phyloP scores from a whole-genome alignment of 2,329 filamentous ascomycete genomes.

The Xylaria sp. region DNA sequence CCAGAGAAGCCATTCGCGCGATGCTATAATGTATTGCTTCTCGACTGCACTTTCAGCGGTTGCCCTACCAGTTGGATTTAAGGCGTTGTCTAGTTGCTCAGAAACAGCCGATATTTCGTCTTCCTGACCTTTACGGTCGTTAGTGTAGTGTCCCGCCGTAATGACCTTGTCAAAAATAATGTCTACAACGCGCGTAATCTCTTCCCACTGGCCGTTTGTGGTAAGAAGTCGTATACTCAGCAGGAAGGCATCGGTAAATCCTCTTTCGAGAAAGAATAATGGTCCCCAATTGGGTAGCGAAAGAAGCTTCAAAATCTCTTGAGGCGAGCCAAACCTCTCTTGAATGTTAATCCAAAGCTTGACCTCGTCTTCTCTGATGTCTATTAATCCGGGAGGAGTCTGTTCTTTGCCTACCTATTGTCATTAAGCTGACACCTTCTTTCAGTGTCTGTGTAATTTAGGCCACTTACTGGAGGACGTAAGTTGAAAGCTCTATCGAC shows the following conservation, averaged over 20 bases:
- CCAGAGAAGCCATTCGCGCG: slow-evolving; percentile 23
- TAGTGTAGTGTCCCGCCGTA: slow-evolving; percentile 29
- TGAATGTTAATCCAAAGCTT: slow-evolving; percentile 45
- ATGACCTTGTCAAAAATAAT: slow-evolving; percentile 42
- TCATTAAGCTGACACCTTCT: slow-evolving; percentile 1
- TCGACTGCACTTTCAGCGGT: not conserved
- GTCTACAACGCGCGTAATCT: slow-evolving; percentile 37
- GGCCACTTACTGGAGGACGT: slow-evolving; percentile 28
- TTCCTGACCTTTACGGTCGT: not conserved
- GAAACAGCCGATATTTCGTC: not conserved
- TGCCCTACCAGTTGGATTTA: not conserved
- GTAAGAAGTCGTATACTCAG: slow-evolving; percentile 37
- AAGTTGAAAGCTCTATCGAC: slow-evolving; percentile 44
- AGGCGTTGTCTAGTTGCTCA: not conserved
- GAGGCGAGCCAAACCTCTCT: slow-evolving; percentile 29
- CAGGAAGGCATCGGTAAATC: slow-evolving; percentile 39
- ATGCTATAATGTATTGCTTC: slow-evolving; percentile 9
- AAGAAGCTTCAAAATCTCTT: slow-evolving; percentile 42
- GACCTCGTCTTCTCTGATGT: slow-evolving; percentile 40
- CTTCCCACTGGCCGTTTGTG: slow-evolving; percentile 37
- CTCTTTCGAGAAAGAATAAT: slow-evolving; percentile 41
- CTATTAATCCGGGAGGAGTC: slow-evolving; percentile 11
- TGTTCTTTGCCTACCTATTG: slow-evolving; percentile 33
- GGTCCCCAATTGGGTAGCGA: slow-evolving; percentile 39
- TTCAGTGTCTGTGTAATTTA: not conserved